Percentiles rank a stretch among this genome's conserved stretches.
Conservation (phyloP, 768 basidiomycete genomes). For the Tricholoma sp. region DNA sequence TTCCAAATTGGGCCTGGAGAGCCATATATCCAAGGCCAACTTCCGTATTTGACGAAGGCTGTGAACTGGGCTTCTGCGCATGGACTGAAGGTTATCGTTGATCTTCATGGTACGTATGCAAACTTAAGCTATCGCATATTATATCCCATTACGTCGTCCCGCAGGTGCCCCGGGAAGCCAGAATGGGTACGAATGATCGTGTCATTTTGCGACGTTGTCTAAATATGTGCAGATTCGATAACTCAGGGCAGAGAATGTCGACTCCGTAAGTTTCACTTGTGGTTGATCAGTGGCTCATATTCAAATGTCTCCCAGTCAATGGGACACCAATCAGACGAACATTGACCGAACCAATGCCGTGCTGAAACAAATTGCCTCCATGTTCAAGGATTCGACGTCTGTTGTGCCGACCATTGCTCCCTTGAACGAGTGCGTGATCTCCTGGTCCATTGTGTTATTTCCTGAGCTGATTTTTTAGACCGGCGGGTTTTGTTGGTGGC, state of each 20-base stretch:
- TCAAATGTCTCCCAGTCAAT: slow-evolving; percentile 31
- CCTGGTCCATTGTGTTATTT: neutral
- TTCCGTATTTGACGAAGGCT: slow-evolving; percentile 63
- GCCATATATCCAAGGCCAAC: slow-evolving; percentile 75
- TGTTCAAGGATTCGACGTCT: slow-evolving; percentile 47
- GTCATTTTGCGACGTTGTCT: neutral
- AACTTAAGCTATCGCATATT: neutral
- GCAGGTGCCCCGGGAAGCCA: slow-evolving; percentile 76
- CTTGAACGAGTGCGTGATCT: slow-evolving; percentile 61
- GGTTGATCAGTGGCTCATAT: neutral
- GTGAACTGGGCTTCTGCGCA: slow-evolving; percentile 64
- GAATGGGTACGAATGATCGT: slow-evolving; percentile 50
- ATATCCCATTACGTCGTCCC: slow-evolving; percentile 5
- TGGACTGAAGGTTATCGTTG: slow-evolving; percentile 77
- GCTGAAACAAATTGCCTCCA: slow-evolving; percentile 56
- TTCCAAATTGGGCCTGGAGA: slow-evolving; percentile 76
- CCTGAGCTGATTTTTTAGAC: slow-evolving; percentile 35
- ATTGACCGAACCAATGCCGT: slow-evolving; percentile 62
- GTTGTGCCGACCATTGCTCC: slow-evolving; percentile 69
- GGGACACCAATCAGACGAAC: slow-evolving; percentile 65
- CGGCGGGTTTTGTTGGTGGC: slow-evolving; percentile 61
- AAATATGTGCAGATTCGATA: slow-evolving; percentile 56
- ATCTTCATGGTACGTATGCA: slow-evolving; percentile 50
- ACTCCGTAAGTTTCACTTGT: slow-evolving; percentile 39
- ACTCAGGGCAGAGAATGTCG: slow-evolving; percentile 63